These are phyloP conservation scores for Fusarium albosuccineum DNA, from an alignment of 2,329 filamentous ascomycete species.

Conservation along the genomic window DNA sequence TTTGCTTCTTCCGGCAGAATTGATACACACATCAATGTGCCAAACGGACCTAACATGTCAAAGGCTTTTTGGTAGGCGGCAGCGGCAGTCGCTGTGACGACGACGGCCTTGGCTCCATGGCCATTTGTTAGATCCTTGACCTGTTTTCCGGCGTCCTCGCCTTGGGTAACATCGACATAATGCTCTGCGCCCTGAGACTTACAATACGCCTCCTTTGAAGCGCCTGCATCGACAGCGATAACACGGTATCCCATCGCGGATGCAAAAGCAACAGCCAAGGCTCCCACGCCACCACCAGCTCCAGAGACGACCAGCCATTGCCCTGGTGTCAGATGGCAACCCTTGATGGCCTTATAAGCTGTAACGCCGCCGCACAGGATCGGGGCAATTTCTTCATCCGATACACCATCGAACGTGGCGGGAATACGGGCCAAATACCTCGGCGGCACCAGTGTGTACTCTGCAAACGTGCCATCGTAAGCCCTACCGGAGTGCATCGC, in stretches of 20 bases:
- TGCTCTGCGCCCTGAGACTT: conserved; percentile 52
- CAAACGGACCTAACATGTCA: conserved; percentile 48
- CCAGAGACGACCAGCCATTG: conserved; percentile 55
- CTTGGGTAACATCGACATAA: conserved; percentile 52
- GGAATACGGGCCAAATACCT: conserved; percentile 50
- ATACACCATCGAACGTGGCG: conserved; percentile 38
- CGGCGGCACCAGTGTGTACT: conserved; percentile 53
- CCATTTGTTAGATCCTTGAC: conserved; percentile 33
- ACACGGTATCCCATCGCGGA: conserved; percentile 58
- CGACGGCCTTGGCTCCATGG: conserved; percentile 42
- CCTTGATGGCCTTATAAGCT: conserved; percentile 57
- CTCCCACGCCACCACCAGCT: conserved; percentile 56
- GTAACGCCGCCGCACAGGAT: conserved; percentile 60
- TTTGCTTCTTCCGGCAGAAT: conserved; percentile 47
- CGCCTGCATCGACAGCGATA: conserved; percentile 54
- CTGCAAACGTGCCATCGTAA: conserved; percentile 55
- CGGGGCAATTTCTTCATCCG: conserved; percentile 55
- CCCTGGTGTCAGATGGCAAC: conserved; percentile 48
- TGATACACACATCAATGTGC: conserved; percentile 56
- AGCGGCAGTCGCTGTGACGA: conserved; percentile 49
- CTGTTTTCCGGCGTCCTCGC: conserved; percentile 16
- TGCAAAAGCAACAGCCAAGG: conserved; percentile 55
- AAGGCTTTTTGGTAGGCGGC: conserved; percentile 53
- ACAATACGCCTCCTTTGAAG: conserved; percentile 49
- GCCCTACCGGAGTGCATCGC: conserved; percentile 50